A percentile compares a stretch with the other conserved stretches of the same genome.
These are phyloP conservation scores for Linnemannia zychae DNA, from an alignment of 192 early-diverging fungal species.

Conservation along the genomic window DNA sequence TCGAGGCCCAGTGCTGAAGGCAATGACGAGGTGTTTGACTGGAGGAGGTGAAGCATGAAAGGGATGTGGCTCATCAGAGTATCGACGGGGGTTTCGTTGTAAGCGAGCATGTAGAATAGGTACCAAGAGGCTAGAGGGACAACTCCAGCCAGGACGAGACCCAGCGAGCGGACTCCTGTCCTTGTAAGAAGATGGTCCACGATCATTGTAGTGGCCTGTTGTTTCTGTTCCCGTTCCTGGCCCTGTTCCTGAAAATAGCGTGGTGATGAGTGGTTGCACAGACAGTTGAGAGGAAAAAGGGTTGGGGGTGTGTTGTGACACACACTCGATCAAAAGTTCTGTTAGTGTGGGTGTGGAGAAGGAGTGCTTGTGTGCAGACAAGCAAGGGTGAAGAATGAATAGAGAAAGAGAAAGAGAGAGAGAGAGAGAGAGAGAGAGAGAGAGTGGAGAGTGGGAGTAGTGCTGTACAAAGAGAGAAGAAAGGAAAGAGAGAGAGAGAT, in stretches of 20 bases:
- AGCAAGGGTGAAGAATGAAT: not conserved
- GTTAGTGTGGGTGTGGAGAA: not conserved
- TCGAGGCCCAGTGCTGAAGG: not conserved
- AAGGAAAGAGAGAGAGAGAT: not conserved
- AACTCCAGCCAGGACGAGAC: constrained; percentile 11
- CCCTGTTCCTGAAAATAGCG: constrained; percentile 1
- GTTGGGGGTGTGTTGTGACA: not conserved
- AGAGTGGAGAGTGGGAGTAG: not conserved
- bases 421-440: not conserved
- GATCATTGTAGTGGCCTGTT: constrained; percentile 16
- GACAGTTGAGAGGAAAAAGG: constrained; percentile 7
- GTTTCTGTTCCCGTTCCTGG: not conserved
- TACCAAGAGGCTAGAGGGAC: constrained; percentile 38
- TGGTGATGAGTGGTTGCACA: constrained; percentile 1
- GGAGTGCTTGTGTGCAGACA: not conserved
- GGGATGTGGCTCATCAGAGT: constrained; percentile 21
- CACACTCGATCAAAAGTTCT: not conserved
- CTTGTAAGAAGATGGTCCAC: constrained; percentile 37
- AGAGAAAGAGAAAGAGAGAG: not conserved
- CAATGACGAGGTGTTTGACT: constrained; percentile 12
- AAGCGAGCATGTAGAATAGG: constrained; percentile 43
- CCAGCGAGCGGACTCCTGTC: constrained; percentile 36
- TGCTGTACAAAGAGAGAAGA: not conserved
- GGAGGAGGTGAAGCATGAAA: constrained; percentile 22
- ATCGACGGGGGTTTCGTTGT: constrained; percentile 41